Evolutionary conservation across 768 basidiomycete genomes (phyloP), one percentile per base, ranked within the genome.

Genomic region (Hebeloma cylindrosporum): DNA sequence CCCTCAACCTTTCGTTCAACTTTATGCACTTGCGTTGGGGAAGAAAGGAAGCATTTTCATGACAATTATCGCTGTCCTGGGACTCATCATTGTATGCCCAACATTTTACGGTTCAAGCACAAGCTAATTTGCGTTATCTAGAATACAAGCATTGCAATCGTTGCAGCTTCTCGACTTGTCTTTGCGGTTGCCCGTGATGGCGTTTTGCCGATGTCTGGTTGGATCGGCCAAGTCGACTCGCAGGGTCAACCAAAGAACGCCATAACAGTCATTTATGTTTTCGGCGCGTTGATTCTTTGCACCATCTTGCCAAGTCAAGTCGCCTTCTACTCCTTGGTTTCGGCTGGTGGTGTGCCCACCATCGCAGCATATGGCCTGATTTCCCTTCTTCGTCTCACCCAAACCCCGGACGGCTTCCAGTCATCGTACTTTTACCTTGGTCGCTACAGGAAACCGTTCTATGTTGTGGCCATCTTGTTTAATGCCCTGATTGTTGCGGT

Each of bases 181-280:
- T 96, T 88, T 58, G 93, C 93, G 7, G 87, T 96, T 33, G 93
- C 93, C n/a, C 84, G 93, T 41, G 93, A 96, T 55, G 93, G 93
- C 21, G 89, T 94, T 0, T 71, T 96, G 8, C 93, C 93, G 0
- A 61, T 88, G 35, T 92, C 88, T 0, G 48, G 67, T 9, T 95
- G 92, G 93, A 86, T 96, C 40, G 82, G 88, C 32, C 66, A 73
- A 48, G 87, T 94, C 30, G 82, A 87, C 37, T 51, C 63, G 0
- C 64, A 75, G 11, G 85, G 88, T 1, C 88, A 93, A 56, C 93
- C 93, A 0, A 76, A 71, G 43, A 85, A 92, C 60, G 93, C 93
- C 9, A 83, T 94, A 13, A 89, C 89, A 2, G 83, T 94, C 55
- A 93, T 94, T 60, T 88, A 80, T 58, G 58, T 87, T 48, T 92